phyloP scores from a whole-genome alignment of 371 early-diverging fungal species.

The Mucor circinelloides region DNA sequence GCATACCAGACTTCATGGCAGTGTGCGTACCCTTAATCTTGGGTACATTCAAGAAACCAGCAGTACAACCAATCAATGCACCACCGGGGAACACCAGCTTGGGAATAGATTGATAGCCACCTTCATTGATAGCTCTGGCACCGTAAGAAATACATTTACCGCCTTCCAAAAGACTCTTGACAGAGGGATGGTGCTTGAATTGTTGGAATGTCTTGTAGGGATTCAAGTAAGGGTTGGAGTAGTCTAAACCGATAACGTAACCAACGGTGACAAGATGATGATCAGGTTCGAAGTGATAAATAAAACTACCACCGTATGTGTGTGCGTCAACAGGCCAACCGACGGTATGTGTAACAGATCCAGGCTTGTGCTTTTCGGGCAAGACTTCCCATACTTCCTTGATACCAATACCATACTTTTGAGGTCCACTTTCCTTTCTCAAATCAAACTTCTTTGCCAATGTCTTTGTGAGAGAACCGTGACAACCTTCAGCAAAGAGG shows the following conservation, averaged over 20 bases:
- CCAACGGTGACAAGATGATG: slow-evolving; percentile 88
- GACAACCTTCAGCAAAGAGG: slow-evolving; percentile 97
- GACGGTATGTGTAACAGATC: slow-evolving; percentile 85
- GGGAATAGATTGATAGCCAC: slow-evolving; percentile 93
- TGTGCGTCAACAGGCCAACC: slow-evolving; percentile 92
- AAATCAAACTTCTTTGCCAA: slow-evolving; percentile 86
- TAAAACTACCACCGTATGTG: slow-evolving; percentile 94
- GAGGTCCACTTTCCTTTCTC: slow-evolving; percentile 78
- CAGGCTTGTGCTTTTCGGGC: slow-evolving; percentile 85
- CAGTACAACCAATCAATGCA: slow-evolving; percentile 95
- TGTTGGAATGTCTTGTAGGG: slow-evolving; percentile 98
- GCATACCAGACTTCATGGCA: slow-evolving; percentile 96
- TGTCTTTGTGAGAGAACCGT: slow-evolving; percentile 93
- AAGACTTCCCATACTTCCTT: slow-evolving; percentile 98
- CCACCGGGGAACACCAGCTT: slow-evolving; percentile 96
- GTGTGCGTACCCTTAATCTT: slow-evolving; percentile 99
- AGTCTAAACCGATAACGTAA: slow-evolving; percentile 92
- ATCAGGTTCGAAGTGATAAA: slow-evolving; percentile 89
- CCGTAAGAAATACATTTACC: slow-evolving; percentile 94
- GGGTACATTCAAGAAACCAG: slow-evolving; percentile 96
- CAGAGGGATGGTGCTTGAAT: slow-evolving; percentile 92
- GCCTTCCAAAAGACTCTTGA: slow-evolving; percentile 83
- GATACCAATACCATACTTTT: slow-evolving; percentile 94
- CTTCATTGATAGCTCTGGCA: slow-evolving; percentile 96
- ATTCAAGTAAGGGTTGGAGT: slow-evolving; percentile 90